Percentiles rank a stretch among this genome's conserved stretches.
phyloP scores from a whole-genome alignment of 2,329 filamentous ascomycete genomes.

The Didymella keratinophila region DNA sequence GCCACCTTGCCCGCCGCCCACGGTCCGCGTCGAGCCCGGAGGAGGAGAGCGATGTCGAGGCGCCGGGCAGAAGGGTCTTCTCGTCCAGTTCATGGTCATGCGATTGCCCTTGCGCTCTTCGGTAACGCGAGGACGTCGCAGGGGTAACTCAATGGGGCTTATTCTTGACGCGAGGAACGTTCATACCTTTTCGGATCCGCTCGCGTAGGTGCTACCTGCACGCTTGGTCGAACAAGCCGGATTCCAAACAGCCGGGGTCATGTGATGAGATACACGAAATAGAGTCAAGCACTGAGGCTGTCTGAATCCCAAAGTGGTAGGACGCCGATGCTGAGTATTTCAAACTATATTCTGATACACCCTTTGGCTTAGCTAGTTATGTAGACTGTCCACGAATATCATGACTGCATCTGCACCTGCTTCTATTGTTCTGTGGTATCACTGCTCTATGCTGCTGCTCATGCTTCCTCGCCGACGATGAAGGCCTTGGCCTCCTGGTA shows the following conservation, averaged over 20 bases:
- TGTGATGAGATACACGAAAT: conserved; percentile 89
- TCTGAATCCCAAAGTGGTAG: conserved; percentile 57
- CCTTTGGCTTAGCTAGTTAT: conserved; percentile 41
- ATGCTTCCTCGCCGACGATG: conserved; percentile 53
- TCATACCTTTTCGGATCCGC: conserved; percentile 56
- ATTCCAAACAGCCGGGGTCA: conserved; percentile 63
- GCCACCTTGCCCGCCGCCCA: conserved; percentile 49
- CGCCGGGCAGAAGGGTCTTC: conserved; percentile 62
- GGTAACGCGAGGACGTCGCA: conserved; percentile 42
- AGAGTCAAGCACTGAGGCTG: conserved; percentile 98
- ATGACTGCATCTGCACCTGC: background rate
- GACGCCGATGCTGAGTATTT: conserved; percentile 53
- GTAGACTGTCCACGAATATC: conserved; percentile 4
- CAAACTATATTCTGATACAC: conserved; percentile 59
- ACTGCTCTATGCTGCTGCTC: background rate
- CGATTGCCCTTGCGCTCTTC: conserved; percentile 74
- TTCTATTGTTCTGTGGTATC: conserved; percentile 12
- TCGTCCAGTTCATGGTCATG: conserved; percentile 98
- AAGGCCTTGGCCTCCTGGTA: conserved; percentile 61
- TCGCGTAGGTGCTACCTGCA: conserved; percentile 47
- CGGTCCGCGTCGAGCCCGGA: conserved; percentile 35
- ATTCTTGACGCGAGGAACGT: conserved; percentile 99
- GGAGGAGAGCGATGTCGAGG: conserved; percentile 39
- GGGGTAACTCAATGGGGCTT: conserved; percentile 99
- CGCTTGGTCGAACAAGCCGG: conserved; percentile 75